Evolutionary conservation across 257 asterid species (phyloP).

Genomic region (Craterostigma plantagineum): DNA sequence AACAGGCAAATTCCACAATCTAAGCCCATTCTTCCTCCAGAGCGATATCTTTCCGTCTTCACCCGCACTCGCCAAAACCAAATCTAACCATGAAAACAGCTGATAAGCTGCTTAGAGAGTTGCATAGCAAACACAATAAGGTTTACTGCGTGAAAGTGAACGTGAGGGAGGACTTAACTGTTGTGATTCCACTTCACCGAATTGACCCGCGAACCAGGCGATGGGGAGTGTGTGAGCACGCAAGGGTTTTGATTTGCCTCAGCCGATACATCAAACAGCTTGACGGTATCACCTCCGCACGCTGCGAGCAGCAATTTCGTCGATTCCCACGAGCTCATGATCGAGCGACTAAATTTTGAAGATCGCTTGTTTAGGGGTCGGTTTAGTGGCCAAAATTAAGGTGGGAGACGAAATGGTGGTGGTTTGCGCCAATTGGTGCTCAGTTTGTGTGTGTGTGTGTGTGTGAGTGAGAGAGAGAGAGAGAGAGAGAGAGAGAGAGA

Average conservation of each 20-base stretch:
- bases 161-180: background rate
- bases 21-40: background rate
- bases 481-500: too few species aligned
- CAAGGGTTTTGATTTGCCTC: background rate
- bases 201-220: background rate
- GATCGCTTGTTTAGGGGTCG: too few species aligned
- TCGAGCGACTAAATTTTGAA: too few species aligned
- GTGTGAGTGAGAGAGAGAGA: too few species aligned
- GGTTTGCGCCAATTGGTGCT: too few species aligned
- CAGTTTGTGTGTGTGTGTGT: too few species aligned
- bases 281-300: too few species aligned
- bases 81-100: background rate
- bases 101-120: background rate
- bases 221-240: background rate
- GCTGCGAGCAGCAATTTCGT: too few species aligned
- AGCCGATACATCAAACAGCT: too few species aligned
- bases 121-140: background rate
- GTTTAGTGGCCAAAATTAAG: too few species aligned
- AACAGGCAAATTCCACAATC: background rate
- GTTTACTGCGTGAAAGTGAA: background rate
- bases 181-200: slow-evolving; percentile 2
- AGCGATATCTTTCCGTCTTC: background rate
- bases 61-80: slow-evolving; percentile 2
- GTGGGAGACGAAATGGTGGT: too few species aligned
- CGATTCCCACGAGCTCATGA: too few species aligned